A percentile compares a stretch with the other conserved stretches of the same genome.
Conservation (phyloP, 371 early-diverging fungal species). For the Apophysomyces elegans region DNA sequence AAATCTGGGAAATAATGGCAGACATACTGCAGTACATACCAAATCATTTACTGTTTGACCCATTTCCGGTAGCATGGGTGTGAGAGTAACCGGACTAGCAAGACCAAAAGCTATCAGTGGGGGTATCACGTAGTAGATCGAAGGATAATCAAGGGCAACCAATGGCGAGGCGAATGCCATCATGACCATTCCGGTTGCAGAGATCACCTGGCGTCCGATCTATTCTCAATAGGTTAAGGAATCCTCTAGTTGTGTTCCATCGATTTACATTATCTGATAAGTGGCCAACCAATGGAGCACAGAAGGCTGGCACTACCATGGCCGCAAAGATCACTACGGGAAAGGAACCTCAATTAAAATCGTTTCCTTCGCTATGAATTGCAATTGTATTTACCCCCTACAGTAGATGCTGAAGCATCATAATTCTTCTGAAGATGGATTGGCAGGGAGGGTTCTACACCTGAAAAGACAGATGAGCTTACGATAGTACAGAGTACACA, state of each 20-base stretch:
- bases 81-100: constrained; percentile 59
- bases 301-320: constrained; percentile 66
- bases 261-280: constrained; percentile 53
- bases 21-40: constrained; percentile 37
- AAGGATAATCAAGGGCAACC: constrained; percentile 43
- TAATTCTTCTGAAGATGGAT: constrained; percentile 55
- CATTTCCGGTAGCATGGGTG: constrained; percentile 63
- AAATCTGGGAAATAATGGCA: constrained; percentile 7
- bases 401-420: constrained; percentile 49
- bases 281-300: constrained; percentile 64
- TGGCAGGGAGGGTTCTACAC: constrained; percentile 69
- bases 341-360: not conserved
- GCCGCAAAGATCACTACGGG: constrained; percentile 57
- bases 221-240: constrained; percentile 11
- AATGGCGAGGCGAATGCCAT: constrained; percentile 56
- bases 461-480: constrained; percentile 64
- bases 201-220: constrained; percentile 56
- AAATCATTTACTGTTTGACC: constrained; percentile 56
- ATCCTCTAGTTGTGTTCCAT: not conserved
- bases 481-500: constrained; percentile 58
- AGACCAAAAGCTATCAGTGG: constrained; percentile 60
- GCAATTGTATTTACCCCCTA: constrained; percentile 44
- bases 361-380: not conserved
- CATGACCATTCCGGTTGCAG: constrained; percentile 56
- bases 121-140: constrained; percentile 52